Base-by-base conservation (phyloP, 352 stramenopile species). In the Pythium sukuiense region DNA sequence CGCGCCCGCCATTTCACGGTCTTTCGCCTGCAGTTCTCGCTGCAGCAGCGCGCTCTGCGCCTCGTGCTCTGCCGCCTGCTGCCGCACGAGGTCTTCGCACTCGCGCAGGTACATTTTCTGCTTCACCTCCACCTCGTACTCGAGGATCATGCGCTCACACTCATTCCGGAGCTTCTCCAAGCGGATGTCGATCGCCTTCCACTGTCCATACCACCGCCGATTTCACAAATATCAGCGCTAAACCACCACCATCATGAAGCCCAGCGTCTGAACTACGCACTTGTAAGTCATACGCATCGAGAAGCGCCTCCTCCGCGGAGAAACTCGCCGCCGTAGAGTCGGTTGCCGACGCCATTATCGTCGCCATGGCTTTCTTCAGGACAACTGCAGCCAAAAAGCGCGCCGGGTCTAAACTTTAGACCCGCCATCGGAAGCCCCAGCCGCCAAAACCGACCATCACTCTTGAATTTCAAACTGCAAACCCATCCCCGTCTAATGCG, bases 201-300 rank as follows among this genome's bases (percentile, higher is more conserved):
- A 92, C 83, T 90, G 56, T 11, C 1, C 35, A 48, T 43, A 24
- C 5, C n/a, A 26, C 1, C 45, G 37, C 20, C 4, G 59, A 58
- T 35, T 37, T 7, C 1, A 6, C 1, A n/a, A 14, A 30, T 8
- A 41, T 66, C 32, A 52, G 49, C 53, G 14, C 33, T 1, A n/a
- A 30, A n/a, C 2, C n/a, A 13, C 46, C 30, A 39, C 60, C 58
- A 43, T 48, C 53, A 27, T 30, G 52, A 27, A 71, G 52, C 13
- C 26, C 11, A 32, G 4, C 14, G n/a, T 53, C 37, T 58, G 5
- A 24, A 1, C 12, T 30, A 77, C 76, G 57, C 41, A 90, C 82
- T 76, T 92, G 71, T 46, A 92, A 59, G 43, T 85, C 74, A 59
- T 81, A 88, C 26, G 78, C 72, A 65, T 91, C 77, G 12, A 91